A percentile compares a stretch with the other conserved stretches of the same genome.
These are phyloP conservation scores for Pochonia chlamydosporia DNA, from an alignment of 2,329 filamentous ascomycete species.

Conservation along the genomic window DNA sequence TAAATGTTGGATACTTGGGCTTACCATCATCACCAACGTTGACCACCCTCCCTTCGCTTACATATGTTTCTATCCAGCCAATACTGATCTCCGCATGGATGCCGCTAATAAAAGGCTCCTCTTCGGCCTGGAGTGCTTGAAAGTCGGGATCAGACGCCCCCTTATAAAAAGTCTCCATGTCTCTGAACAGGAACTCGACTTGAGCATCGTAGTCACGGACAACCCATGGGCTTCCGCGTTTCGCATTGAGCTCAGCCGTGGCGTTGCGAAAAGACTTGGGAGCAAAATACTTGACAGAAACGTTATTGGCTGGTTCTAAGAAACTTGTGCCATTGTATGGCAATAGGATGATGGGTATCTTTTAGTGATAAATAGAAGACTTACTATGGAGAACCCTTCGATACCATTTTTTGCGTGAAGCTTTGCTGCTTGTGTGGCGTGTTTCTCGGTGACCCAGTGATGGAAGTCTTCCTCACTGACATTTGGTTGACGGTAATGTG, in stretches of 20 bases:
- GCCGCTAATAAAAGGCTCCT: slow-evolving; percentile 1
- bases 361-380: background rate
- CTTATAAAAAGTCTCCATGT: background rate
- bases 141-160: slow-evolving; percentile 1
- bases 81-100: slow-evolving; percentile 2
- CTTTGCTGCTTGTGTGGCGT: slow-evolving; percentile 1
- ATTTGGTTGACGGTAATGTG: background rate
- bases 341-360: too few relatives aligned
- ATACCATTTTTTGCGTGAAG: background rate
- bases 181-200: slow-evolving; percentile 5
- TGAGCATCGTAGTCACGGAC: slow-evolving; percentile 3
- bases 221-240: slow-evolving; percentile 1
- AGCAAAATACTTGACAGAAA: background rate
- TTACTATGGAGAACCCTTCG: background rate
- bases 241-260: background rate
- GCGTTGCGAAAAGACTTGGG: background rate
- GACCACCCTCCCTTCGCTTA: slow-evolving; percentile 1
- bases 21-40: background rate
- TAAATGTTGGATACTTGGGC: slow-evolving; percentile 12
- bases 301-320: background rate
- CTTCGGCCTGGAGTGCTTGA: slow-evolving; percentile 4
- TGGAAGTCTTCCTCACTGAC: background rate
- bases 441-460: background rate
- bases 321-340: background rate
- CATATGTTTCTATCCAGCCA: slow-evolving; percentile 6